Percentiles rank a stretch among this genome's conserved stretches.
phyloP scores from a whole-genome alignment of 345 rosid species.

The Linum usitatissimum region DNA sequence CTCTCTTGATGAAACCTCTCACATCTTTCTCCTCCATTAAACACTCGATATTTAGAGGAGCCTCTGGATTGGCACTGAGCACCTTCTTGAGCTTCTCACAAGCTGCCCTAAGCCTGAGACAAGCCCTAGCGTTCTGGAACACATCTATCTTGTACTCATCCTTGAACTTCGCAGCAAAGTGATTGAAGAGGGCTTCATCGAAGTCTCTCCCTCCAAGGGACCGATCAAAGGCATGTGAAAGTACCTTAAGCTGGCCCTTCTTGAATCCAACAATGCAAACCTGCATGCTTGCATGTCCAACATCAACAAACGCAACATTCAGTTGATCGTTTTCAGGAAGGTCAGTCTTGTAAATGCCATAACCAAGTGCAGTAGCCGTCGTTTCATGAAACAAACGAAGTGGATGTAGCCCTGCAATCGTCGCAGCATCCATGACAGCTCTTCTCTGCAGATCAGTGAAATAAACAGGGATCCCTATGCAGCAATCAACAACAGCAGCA shows the following conservation, averaged over 20 bases:
- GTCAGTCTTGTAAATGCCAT: slow-evolving; percentile 95
- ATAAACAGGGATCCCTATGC: slow-evolving; percentile 88
- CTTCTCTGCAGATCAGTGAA: slow-evolving; percentile 90
- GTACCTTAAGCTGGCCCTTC: slow-evolving; percentile 68
- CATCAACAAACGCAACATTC: slow-evolving; percentile 83
- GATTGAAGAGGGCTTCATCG: slow-evolving; percentile 69
- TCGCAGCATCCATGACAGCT: slow-evolving; percentile 89
- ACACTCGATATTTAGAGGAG: slow-evolving; percentile 86
- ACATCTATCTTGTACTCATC: slow-evolving; percentile 90
- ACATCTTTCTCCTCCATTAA: slow-evolving; percentile 98
- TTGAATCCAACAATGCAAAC: slow-evolving; percentile 91
- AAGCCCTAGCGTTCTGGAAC: slow-evolving; percentile 73
- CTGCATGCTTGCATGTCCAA: slow-evolving; percentile 93
- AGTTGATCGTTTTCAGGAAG: slow-evolving; percentile 76
- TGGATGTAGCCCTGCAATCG: slow-evolving; percentile 86
- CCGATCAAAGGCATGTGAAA: slow-evolving; percentile 72
- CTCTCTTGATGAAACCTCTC: slow-evolving; percentile 75
- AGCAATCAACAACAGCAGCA: slow-evolving; percentile 86
- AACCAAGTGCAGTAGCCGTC: slow-evolving; percentile 89
- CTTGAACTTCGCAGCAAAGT: slow-evolving; percentile 73
- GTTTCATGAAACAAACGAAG: slow-evolving; percentile 81
- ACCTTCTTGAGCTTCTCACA: slow-evolving; percentile 94
- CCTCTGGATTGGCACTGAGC: slow-evolving; percentile 86
- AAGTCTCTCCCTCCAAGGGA: slow-evolving; percentile 91
- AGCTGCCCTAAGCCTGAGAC: slow-evolving; percentile 67